phyloP scores from a whole-genome alignment of 2,329 filamentous ascomycete species.

The Pseudogymnoascus sp. region DNA sequence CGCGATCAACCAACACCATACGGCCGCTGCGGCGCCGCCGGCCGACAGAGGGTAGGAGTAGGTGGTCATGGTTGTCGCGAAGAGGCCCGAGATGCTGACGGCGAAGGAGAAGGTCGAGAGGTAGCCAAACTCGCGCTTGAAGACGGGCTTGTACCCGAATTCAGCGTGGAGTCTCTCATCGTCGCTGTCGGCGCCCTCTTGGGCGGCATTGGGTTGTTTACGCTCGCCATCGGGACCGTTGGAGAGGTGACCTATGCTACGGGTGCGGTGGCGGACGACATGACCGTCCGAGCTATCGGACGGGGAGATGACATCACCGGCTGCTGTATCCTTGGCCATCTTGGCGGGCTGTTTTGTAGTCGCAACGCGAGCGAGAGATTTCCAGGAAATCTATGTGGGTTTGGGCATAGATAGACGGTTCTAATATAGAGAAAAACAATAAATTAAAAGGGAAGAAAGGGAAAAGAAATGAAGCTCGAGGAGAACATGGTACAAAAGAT shows the following conservation, averaged over 20 bases:
- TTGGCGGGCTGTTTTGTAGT: slow-evolving; percentile 7
- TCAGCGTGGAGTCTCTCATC: slow-evolving; percentile 27
- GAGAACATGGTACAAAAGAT: background rate
- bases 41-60: slow-evolving; percentile 45
- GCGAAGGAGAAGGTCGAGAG: slow-evolving; percentile 53
- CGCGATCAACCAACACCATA: slow-evolving; percentile 53
- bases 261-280: background rate
- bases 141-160: slow-evolving; percentile 37
- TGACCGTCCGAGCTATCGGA: background rate
- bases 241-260: slow-evolving; percentile 13
- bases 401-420: slow-evolving; percentile 3
- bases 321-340: background rate
- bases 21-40: slow-evolving; percentile 43
- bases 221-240: slow-evolving; percentile 16
- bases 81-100: slow-evolving; percentile 48
- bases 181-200: slow-evolving; percentile 21
- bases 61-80: slow-evolving; percentile 47
- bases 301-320: background rate
- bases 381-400: slow-evolving; percentile 17
- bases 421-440: background rate
- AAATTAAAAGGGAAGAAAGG: background rate
- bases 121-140: slow-evolving; percentile 51
- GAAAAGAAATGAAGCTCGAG: background rate
- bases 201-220: slow-evolving; percentile 13
- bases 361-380: slow-evolving; percentile 14